Conservation (phyloP, 805 yeast genomes). For the Candida oleophila region DNA sequence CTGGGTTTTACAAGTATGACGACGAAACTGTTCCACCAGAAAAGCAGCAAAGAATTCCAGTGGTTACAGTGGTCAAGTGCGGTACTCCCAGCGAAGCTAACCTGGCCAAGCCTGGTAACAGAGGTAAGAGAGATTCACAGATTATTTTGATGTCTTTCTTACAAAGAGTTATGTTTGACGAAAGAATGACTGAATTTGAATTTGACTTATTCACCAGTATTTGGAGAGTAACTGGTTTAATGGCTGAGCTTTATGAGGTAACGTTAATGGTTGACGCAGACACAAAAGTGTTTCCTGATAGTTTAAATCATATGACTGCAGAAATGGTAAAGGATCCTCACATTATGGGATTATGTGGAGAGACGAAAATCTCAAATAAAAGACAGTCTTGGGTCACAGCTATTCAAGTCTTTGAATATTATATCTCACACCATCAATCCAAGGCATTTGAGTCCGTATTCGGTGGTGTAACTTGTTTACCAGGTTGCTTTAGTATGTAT, state of each 20-base stretch:
- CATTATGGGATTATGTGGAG: conserved; percentile 94
- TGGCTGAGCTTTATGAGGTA: conserved; percentile 79
- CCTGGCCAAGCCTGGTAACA: conserved; percentile 75
- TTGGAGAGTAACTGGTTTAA: conserved; percentile 81
- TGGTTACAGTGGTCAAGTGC: conserved; percentile 77
- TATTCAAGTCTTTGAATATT: conserved; percentile 91
- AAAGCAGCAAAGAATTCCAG: conserved; percentile 83
- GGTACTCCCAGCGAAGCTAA: conserved; percentile 81
- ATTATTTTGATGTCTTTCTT: conserved; percentile 86
- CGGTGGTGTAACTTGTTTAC: conserved; percentile 92
- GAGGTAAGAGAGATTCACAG: conserved; percentile 96
- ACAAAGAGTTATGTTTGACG: conserved; percentile 85
- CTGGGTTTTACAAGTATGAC: conserved; percentile 90
- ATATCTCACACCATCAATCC: conserved; percentile 90
- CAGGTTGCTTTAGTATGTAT: conserved; percentile 93
- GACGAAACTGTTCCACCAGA: conserved; percentile 71
- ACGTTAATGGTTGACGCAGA: conserved; percentile 95
- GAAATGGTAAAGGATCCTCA: conserved; percentile 84
- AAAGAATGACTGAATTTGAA: conserved; percentile 90
- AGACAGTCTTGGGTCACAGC: conserved; percentile 84
- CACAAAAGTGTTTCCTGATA: conserved; percentile 83
- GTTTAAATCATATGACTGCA: conserved; percentile 85
- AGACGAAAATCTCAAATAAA: conserved; percentile 87
- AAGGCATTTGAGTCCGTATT: conserved; percentile 94
- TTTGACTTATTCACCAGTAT: conserved; percentile 71